These are phyloP conservation scores for Penicillium sp. DNA, from an alignment of 2,329 filamentous ascomycete genomes.

Conservation along the genomic window DNA sequence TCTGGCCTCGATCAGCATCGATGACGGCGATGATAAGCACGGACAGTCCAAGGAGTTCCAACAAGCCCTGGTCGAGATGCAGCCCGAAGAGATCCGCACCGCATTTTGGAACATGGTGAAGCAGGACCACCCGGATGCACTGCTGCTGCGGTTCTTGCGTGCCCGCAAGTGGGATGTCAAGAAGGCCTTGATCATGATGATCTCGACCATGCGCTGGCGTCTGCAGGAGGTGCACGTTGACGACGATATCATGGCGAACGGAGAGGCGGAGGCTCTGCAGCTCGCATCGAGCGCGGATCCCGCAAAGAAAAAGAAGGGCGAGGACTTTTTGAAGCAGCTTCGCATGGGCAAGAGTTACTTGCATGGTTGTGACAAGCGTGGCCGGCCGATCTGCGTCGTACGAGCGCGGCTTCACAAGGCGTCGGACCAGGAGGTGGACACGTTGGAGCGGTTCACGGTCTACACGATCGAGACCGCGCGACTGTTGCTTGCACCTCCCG, in stretches of 20 bases:
- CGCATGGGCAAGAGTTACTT: constrained; percentile 89
- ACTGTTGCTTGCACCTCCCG: constrained; percentile 68
- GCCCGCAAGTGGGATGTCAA: constrained; percentile 96
- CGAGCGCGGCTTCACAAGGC: constrained; percentile 74
- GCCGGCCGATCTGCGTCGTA: constrained; percentile 81
- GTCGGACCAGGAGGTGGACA: constrained; percentile 74
- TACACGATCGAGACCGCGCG: constrained; percentile 93
- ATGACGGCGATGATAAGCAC: constrained; percentile 78
- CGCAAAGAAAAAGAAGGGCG: constrained; percentile 59
- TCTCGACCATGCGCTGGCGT: constrained; percentile 92
- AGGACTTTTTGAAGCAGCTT: constrained; percentile 77
- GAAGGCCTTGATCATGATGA: constrained; percentile 85
- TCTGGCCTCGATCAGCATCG: constrained; percentile 33
- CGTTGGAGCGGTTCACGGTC: constrained; percentile 82
- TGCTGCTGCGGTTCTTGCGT: constrained; percentile 74
- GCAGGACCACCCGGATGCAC: constrained; percentile 84
- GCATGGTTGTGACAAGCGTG: constrained; percentile 77
- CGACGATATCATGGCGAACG: constrained; percentile 73
- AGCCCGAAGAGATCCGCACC: constrained; percentile 69
- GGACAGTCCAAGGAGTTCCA: constrained; percentile 82
- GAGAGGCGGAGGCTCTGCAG: constrained; percentile 62
- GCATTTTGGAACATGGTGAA: constrained; percentile 94
- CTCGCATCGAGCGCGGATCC: constrained; percentile 56
- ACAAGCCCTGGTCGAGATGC: constrained; percentile 68
- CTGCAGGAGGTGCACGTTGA: constrained; percentile 78